Evolutionary conservation across 2,329 filamentous ascomycete species (phyloP).

Genomic region (Daldinia eschscholtzii): DNA sequence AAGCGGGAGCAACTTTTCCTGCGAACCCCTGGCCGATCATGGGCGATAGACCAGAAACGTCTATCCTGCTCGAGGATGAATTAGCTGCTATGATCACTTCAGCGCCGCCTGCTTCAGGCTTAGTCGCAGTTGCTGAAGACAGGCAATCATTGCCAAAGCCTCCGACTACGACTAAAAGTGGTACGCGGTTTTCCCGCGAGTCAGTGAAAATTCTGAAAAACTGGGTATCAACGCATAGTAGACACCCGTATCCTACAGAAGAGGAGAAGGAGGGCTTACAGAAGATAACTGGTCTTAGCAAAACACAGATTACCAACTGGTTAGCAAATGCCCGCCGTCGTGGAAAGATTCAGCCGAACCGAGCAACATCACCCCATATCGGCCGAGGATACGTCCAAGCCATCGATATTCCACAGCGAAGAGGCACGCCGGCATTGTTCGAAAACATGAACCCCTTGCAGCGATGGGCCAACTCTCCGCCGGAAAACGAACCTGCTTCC

Average conservation of each 20-base stretch:
- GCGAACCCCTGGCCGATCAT: conserved; percentile 61
- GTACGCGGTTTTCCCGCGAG: conserved; percentile 82
- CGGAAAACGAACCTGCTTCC: conserved; percentile 71
- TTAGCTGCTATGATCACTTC: conserved; percentile 44
- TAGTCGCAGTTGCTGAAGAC: conserved; percentile 42
- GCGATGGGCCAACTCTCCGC: conserved; percentile 70
- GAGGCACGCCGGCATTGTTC: conserved; percentile 64
- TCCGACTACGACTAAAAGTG: conserved; percentile 68
- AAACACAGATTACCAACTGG: conserved; percentile 91
- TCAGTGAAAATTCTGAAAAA: conserved; percentile 84
- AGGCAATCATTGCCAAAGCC: conserved; percentile 49
- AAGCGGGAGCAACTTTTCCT: conserved; percentile 56
- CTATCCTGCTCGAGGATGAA: conserved; percentile 56
- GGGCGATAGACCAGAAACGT: conserved; percentile 58
- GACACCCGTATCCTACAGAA: conserved; percentile 89
- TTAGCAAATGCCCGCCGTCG: conserved; percentile 88
- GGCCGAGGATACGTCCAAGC: conserved; percentile 70
- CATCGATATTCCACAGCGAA: conserved; percentile 78
- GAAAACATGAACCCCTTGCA: conserved; percentile 69
- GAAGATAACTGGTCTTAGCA: conserved; percentile 81
- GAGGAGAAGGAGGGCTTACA: conserved; percentile 86
- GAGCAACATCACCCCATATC: conserved; percentile 77
- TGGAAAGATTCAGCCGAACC: conserved; percentile 78
- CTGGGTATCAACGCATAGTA: conserved; percentile 84
- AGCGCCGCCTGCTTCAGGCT: conserved; percentile 36